A percentile compares a stretch with the other conserved stretches of the same genome.
Conservation (phyloP, 2,329 filamentous ascomycete species). For the Nothopassalora personata region DNA sequence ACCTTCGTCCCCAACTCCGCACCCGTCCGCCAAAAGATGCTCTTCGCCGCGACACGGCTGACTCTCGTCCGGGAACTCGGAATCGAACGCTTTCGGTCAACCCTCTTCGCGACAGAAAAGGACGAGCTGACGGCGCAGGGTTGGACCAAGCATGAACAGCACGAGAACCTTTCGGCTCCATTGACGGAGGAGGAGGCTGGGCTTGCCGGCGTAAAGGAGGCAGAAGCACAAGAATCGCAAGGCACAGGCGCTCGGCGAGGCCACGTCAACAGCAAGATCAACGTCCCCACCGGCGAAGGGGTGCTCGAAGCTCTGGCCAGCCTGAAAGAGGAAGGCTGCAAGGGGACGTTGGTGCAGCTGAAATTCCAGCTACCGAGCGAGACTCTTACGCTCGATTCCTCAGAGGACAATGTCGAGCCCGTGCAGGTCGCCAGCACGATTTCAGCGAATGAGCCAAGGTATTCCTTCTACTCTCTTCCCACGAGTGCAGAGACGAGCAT, state of each 20-base stretch:
- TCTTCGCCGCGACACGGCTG: slow-evolving; percentile 72
- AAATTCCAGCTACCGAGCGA: slow-evolving; percentile 56
- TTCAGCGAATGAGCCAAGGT: slow-evolving; percentile 64
- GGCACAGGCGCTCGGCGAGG: slow-evolving; percentile 58
- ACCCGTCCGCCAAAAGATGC: slow-evolving; percentile 78
- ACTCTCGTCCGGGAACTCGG: slow-evolving; percentile 72
- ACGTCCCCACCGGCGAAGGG: slow-evolving; percentile 54
- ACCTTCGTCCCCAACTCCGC: slow-evolving; percentile 76
- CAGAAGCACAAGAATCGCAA: slow-evolving; percentile 68
- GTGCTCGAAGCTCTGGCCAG: slow-evolving; percentile 60
- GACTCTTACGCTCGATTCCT: slow-evolving; percentile 60
- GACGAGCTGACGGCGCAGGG: slow-evolving; percentile 65
- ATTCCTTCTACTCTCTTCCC: slow-evolving; percentile 68
- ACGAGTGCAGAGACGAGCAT: slow-evolving; percentile 54
- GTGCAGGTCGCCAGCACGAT: slow-evolving; percentile 56
- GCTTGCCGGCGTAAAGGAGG: slow-evolving; percentile 66
- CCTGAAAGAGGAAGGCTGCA: slow-evolving; percentile 45
- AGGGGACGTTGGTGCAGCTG: slow-evolving; percentile 21
- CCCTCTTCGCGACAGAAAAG: slow-evolving; percentile 64
- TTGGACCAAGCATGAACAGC: slow-evolving; percentile 67
- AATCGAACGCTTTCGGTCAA: slow-evolving; percentile 71
- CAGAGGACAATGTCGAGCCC: slow-evolving; percentile 50
- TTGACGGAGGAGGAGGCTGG: slow-evolving; percentile 73
- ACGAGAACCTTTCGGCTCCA: slow-evolving; percentile 57
- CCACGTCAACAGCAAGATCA: slow-evolving; percentile 43